Percentiles rank a stretch among this genome's conserved stretches.
phyloP scores from a whole-genome alignment of 1,139 yeast genomes.

The Candida albicans region DNA sequence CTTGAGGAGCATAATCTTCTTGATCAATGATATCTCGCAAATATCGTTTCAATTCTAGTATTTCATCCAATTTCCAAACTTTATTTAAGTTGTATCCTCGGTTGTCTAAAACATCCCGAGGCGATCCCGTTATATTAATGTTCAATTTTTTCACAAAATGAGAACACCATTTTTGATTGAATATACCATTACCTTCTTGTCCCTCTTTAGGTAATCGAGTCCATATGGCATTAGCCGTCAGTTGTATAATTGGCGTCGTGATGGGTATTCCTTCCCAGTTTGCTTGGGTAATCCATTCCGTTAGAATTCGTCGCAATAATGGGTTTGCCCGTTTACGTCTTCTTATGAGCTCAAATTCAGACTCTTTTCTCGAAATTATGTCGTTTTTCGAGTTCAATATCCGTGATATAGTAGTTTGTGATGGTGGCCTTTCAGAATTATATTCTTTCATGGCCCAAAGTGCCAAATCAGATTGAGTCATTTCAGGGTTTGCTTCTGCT shows the following conservation, averaged over 20 bases:
- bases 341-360: constrained; percentile 55
- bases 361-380: constrained; percentile 56
- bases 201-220: constrained; percentile 52
- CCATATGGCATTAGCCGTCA: constrained; percentile 67
- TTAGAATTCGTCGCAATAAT: constrained; percentile 53
- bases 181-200: constrained; percentile 64
- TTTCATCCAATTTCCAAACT: constrained; percentile 64
- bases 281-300: constrained; percentile 70
- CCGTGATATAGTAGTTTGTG: constrained; percentile 68
- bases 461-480: constrained; percentile 70
- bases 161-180: constrained; percentile 65
- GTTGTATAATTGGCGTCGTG: constrained; percentile 62
- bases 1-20: constrained; percentile 48
- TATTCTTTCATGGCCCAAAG: constrained; percentile 61
- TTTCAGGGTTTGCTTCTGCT: constrained; percentile 63
- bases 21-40: constrained; percentile 30
- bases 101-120: constrained; percentile 39
- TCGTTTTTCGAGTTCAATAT: constrained; percentile 59
- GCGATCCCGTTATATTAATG: constrained; percentile 48
- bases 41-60: constrained; percentile 41
- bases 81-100: constrained; percentile 47
- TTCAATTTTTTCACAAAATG: constrained; percentile 57
- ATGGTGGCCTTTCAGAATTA: constrained; percentile 54
- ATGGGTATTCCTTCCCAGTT: constrained; percentile 68
- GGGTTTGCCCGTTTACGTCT: constrained; percentile 59